Evolutionary conservation across 176 grass and related monocot genomes (phyloP), one percentile per base, ranked within the genome.

Genomic region (Bothriochloa decipiens): DNA sequence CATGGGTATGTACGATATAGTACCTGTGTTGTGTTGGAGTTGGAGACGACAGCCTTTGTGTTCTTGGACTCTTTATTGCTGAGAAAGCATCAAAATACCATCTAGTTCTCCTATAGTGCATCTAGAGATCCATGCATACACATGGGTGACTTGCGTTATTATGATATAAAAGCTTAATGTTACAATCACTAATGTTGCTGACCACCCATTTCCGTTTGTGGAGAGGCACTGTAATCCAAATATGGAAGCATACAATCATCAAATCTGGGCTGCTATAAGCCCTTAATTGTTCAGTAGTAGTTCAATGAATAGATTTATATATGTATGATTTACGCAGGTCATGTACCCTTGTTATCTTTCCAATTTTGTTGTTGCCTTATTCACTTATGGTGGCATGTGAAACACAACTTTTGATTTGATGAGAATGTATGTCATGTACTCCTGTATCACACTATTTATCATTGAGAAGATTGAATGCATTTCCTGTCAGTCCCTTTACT

Each of bases 401-500:
- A 79, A 53, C 68, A 42, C 76, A 15, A 16, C 17, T 52, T 45
- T 58, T 26, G 53, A 75, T 47, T 63, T 46, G 35, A 65, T 65
- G 11, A 73, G 6, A 41, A 58, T 65, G 12, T 58, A n/a, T 63
- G 22, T 11, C 11, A 13, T 27, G 4, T 16, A 27, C 8, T 11
- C 11, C 13, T 63, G 23, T 16, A 69, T 58, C 26, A 60, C 20
- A 26, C 27, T 39, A 80, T 22, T 60, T 8, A 68, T 33, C 26
- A 6, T 7, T 58, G 2, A 47, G 60, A 64, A 61, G 32, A 42
- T 29, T 27, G 62, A 28, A 35, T 61, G 60, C 52, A 68, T 60
- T 49, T 74, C 80, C 55, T 72, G 10, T 78, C n/a, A 53, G 16
- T 37, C 9, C 26, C 57, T 80, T 63, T 72, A 33, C 36, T 25